Percentiles rank a stretch among this genome's conserved stretches.
phyloP scores from a whole-genome alignment of 768 basidiomycete genomes.

The Lactifluus subvellereus region DNA sequence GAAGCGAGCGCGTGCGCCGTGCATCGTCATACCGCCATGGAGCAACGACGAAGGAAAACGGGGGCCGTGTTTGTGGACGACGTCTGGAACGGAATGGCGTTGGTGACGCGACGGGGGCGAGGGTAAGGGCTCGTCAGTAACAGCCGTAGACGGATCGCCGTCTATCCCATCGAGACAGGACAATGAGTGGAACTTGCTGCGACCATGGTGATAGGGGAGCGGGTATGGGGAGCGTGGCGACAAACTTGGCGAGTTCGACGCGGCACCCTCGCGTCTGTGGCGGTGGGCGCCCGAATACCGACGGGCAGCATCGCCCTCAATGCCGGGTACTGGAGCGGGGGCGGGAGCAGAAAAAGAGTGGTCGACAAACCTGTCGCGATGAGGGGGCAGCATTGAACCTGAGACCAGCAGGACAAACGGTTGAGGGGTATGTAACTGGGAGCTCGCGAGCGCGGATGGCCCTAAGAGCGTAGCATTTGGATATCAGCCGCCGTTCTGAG shows the following conservation, averaged over 20 bases:
- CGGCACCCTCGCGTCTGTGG: constrained; percentile 1
- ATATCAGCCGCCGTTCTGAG: not conserved
- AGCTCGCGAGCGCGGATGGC: too few species aligned
- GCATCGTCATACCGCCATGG: not conserved
- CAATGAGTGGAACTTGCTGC: not conserved
- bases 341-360: not conserved
- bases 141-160: not conserved
- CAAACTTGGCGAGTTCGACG: not conserved
- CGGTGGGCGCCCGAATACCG: constrained; percentile 4
- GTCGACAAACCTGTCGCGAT: not conserved
- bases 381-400: not conserved
- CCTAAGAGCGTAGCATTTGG: not conserved
- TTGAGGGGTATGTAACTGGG: not conserved
- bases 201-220: constrained; percentile 13
- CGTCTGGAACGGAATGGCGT: constrained; percentile 12
- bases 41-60: constrained; percentile 6
- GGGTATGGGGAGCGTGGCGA: constrained; percentile 14
- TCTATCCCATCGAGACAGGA: not conserved
- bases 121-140: not conserved
- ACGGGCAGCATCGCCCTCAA: constrained; percentile 11
- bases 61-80: constrained; percentile 6
- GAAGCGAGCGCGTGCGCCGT: constrained; percentile 15
- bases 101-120: not conserved
- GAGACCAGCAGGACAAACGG: constrained; percentile 5
- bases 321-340: not conserved